Percentiles rank a stretch among this genome's conserved stretches.
Evolutionary conservation across 306 rosid genomes (phyloP).

Genomic region (Astragalus glycyphyllos): DNA sequence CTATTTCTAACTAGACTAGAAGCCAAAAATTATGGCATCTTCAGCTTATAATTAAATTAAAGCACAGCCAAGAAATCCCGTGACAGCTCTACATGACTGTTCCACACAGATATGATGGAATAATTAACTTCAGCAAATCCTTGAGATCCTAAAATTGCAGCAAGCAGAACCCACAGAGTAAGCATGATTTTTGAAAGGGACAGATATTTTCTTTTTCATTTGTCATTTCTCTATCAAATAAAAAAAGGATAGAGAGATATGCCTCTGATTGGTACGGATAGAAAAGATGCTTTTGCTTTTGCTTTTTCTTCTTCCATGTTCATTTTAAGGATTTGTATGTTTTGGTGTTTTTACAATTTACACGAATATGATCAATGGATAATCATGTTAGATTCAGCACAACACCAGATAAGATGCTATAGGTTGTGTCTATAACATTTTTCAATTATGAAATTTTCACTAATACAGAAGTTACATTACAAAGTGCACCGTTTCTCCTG

Average conservation of each 20-base stretch:
- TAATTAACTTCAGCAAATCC: conserved; percentile 28
- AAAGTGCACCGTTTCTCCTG: no score
- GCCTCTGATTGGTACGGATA: neutral
- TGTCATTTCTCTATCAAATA: conserved; percentile 40
- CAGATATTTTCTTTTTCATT: conserved; percentile 2
- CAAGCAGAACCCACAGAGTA: conserved; percentile 14
- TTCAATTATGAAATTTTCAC: no score
- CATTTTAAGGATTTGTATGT: no score
- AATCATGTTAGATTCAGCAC: no score
- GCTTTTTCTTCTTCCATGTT: neutral
- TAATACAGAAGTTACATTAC: no score
- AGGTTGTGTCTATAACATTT: no score
- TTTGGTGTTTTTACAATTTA: no score
- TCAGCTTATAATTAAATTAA: conserved; percentile 38
- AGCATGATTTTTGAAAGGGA: conserved; percentile 41
- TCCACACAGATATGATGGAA: conserved; percentile 22
- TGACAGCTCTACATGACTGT: conserved; percentile 38
- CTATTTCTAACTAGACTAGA: no score
- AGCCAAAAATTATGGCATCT: conserved; percentile 31
- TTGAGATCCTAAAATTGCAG: conserved; percentile 40
- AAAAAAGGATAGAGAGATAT: conserved; percentile 4
- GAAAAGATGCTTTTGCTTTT: conserved; percentile 22
- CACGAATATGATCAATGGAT: no score
- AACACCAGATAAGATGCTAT: no score
- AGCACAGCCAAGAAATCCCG: conserved; percentile 48